Base-by-base conservation (phyloP, 208 protist genomes). In the Trypanosoma melophagium region DNA sequence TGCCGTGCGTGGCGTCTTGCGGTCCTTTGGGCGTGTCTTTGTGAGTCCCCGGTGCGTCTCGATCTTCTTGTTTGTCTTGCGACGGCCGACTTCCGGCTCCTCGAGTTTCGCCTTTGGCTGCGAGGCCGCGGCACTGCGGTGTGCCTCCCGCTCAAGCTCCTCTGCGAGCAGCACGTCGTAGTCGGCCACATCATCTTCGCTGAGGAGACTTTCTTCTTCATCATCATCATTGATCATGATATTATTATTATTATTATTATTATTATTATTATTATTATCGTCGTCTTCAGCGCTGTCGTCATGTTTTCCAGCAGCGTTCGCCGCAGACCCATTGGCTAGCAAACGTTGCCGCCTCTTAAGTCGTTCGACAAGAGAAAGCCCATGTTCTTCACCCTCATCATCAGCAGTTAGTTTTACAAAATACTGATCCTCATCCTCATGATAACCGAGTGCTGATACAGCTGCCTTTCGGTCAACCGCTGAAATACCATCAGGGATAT, bases 371-470 rank as follows among this genome's bases (percentile, higher is more conserved):
- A 94, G 80, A 5, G 91, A 90, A 19, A 94, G 77, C 28, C 85
- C 86, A 56, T 77, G 71, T 56, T 82, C 79, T 5, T 67, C 60
- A 52, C 66, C 74, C 28, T 70, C 69, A 35, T 78, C 71, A 40
- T 66, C 74, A 51, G 59, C 74, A 41, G 63, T 80, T n/a, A 96
- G 61, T 62, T 85, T 86, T n/a, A 83, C 69, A 65, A 96, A 94
- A 78, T 91, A 96, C 76, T 96, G 91, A 56, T 96, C 91, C 56
- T 93, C 91, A 61, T 94, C 89, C 79, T 96, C 88, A 38, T 84
- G 82, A 76, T 96, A 96, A 47, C 79, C 80, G 19, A 92, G 70
- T 10, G 88, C 85, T 14, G 85, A 80, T 35, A 88, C 77, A 7
- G 74, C 79, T 19, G 77, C 72, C 53, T 74, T 81, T 22, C 64